Base-by-base conservation (phyloP, 2,329 filamentous ascomycete species). In the Colletotrichum truncatum region DNA sequence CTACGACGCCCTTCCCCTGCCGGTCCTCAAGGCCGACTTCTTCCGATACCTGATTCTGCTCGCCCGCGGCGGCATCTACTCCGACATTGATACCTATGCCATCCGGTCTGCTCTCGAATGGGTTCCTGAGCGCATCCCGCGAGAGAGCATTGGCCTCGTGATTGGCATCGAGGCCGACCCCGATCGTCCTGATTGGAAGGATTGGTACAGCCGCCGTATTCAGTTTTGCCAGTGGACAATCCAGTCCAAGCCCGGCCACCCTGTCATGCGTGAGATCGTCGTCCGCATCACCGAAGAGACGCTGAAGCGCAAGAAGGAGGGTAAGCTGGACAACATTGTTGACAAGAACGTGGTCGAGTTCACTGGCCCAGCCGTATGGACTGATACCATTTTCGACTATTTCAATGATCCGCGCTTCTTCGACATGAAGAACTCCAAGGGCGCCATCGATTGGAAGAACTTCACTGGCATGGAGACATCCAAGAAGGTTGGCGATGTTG, bases 201-300 rank as follows among this genome's bases (percentile, higher is more conserved):
- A 97, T 1, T 98, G 95, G 96, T 99, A 98, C 82, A 96, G 93
- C 68, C 91, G 96, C 65, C 89, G 95, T 68, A 94, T 99, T 67
- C 96, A 98, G 76, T 98, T 99, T 79, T 99, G 96, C 80, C 96
- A 99, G 78, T 99, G 96, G 96, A 99, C 96, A 1, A 98, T 99
- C 68, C 95, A 98, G 78, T 84, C 92, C 62, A 99, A 99, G 79
- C 92, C 95, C 0, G 96, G 96, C 10, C 96, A 99, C 76, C 96
- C 96, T 0, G 89, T 97, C 11, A 85, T 99, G 64, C 89, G 94
- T 67, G 93, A 98, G 67, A 88, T 97, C 66, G 93, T 99, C 30
- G 85, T 91, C 12, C 91, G 90, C 70, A 94, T 99, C 73, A 97
- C 95, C 1, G 86, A 93, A 69, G 89, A 94, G 75, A 92, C 94